These are phyloP conservation scores for Colletotrichum endophyticum DNA, from an alignment of 2,329 filamentous ascomycete genomes.

Conservation along the genomic window DNA sequence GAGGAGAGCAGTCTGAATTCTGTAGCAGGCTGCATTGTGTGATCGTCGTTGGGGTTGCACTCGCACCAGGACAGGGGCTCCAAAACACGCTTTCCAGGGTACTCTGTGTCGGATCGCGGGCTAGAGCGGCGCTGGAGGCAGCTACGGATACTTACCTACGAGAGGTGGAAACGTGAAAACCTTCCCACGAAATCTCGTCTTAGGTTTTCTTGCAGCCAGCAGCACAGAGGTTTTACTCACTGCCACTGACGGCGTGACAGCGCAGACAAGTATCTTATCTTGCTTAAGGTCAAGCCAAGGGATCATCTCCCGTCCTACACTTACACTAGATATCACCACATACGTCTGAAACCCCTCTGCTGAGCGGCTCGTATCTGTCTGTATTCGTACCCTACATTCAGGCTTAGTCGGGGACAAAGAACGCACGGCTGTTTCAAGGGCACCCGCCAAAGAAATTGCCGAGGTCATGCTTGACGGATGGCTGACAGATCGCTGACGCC, in stretches of 20 bases:
- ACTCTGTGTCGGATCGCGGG: neutral
- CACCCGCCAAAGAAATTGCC: conserved; percentile 5
- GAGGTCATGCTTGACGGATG: conserved; percentile 2
- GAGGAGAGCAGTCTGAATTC: neutral
- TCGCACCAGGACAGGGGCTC: neutral
- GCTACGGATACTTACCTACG: neutral
- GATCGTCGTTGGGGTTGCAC: conserved; percentile 5
- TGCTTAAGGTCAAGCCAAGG: neutral
- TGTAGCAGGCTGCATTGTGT: conserved; percentile 18
- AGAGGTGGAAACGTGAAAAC: neutral
- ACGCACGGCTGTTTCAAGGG: conserved; percentile 17
- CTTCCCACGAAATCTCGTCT: neutral
- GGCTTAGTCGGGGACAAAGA: neutral
- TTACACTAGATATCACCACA: neutral
- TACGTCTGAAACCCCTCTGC: neutral
- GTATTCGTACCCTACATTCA: neutral
- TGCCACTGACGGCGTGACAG: neutral
- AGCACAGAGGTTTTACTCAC: neutral
- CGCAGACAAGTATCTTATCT: neutral
- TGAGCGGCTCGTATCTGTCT: neutral
- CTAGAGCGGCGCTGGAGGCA: neutral
- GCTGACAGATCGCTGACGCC: neutral
- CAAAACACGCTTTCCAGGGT: neutral
- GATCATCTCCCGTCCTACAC: neutral
- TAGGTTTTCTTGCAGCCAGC: neutral